Evolutionary conservation across 345 rosid genomes (phyloP).

Genomic region (Citrus cavaleriei): DNA sequence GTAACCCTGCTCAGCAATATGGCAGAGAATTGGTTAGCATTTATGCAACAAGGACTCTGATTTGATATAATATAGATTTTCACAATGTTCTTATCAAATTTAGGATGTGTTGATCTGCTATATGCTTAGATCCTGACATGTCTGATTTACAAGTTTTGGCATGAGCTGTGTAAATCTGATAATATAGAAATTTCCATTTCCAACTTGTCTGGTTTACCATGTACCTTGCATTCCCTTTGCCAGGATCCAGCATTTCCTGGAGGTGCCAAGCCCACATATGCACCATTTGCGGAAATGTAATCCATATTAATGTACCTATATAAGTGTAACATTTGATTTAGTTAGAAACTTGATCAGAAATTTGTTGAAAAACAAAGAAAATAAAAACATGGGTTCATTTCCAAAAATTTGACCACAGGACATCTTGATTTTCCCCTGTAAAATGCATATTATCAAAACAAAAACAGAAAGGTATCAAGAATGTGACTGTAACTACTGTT

Average conservation of each 20-base stretch:
- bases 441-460: no score
- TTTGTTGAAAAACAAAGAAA: neutral
- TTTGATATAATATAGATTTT: neutral
- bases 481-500: neutral
- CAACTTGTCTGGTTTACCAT: no score
- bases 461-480: neutral
- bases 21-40: neutral
- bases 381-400: neutral
- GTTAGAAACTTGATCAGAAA: neutral
- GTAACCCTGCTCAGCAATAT: constrained; percentile 52
- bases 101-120: neutral
- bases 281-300: constrained; percentile 41
- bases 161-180: neutral
- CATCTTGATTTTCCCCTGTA: neutral
- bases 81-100: neutral
- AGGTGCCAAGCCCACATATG: constrained; percentile 75
- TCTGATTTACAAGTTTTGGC: neutral
- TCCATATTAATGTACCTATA: constrained; percentile 31
- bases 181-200: no score
- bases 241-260: constrained; percentile 91
- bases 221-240: constrained; percentile 87
- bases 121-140: no score
- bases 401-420: neutral
- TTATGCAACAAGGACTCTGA: neutral
- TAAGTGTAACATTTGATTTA: neutral